Evolutionary conservation across 208 protist genomes (phyloP).

Genomic region (Balamuthia mandrillaris): DNA sequence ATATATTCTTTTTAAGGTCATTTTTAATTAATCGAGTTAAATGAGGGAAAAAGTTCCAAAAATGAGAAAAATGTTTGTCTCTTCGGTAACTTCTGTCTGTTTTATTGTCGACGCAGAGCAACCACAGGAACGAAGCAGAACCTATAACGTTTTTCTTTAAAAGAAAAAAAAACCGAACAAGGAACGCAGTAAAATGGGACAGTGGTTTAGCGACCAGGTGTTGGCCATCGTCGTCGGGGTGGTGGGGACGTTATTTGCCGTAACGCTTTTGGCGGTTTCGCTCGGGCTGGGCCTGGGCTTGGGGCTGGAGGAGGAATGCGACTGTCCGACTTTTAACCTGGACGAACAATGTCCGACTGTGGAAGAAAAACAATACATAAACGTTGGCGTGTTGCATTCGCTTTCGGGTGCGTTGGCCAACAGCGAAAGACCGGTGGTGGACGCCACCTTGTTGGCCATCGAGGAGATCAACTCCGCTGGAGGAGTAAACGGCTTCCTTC

Average conservation of each 20-base stretch:
- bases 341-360: background rate
- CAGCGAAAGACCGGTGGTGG: background rate
- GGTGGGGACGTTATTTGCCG: background rate
- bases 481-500: background rate
- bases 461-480: background rate
- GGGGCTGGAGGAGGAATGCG: no score
- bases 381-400: background rate
- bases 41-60: no score
- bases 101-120: no score
- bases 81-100: no score
- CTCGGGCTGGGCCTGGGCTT: background rate
- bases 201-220: background rate
- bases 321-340: background rate
- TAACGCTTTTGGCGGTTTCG: background rate
- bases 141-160: background rate
- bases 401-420: background rate
- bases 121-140: no score
- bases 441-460: slow-evolving; percentile 8
- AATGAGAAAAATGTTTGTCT: no score
- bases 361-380: no score
- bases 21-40: no score
- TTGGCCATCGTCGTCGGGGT: background rate
- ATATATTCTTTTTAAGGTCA: no score
- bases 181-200: background rate
- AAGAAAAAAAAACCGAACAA: background rate